Evolutionary conservation across 1,284 basidiomycete genomes (phyloP).

Genomic region (Tranzscheliella williamsii): DNA sequence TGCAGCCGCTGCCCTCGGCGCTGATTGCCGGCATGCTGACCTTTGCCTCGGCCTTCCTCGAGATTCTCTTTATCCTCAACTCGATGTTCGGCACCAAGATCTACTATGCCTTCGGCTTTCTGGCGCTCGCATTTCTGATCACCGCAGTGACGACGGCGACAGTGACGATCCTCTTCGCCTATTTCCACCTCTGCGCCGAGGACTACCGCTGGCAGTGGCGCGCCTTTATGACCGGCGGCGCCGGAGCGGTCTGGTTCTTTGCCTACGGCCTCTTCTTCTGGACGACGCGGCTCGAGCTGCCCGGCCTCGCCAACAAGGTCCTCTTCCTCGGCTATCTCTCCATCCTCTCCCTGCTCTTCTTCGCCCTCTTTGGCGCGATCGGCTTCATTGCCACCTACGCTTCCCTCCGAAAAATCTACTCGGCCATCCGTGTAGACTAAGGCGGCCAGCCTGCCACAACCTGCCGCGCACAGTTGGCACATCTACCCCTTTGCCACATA

Average conservation of each 20-base stretch:
- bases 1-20: slow-evolving; percentile 69
- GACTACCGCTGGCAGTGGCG: slow-evolving; percentile 99
- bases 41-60: slow-evolving; percentile 94
- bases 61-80: slow-evolving; percentile 90
- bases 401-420: slow-evolving; percentile 45
- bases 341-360: slow-evolving; percentile 79
- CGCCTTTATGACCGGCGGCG: slow-evolving; percentile 89
- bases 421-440: slow-evolving; percentile 52
- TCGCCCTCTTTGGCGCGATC: slow-evolving; percentile 75
- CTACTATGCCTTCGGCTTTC: slow-evolving; percentile 70
- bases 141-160: slow-evolving; percentile 68
- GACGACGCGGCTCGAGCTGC: slow-evolving; percentile 79
- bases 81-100: slow-evolving; percentile 90
- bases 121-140: slow-evolving; percentile 82
- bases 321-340: slow-evolving; percentile 91
- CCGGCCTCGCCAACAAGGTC: slow-evolving; percentile 78
- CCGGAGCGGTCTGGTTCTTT: slow-evolving; percentile 89
- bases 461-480: too few relatives aligned
- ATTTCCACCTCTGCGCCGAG: slow-evolving; percentile 91
- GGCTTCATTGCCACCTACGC: slow-evolving; percentile 50
- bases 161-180: slow-evolving; percentile 54
- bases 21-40: slow-evolving; percentile 88
- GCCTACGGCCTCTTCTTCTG: slow-evolving; percentile 82
- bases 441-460: too few relatives aligned
- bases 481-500: too few relatives aligned